Base-by-base conservation (phyloP, 805 yeast genomes). In the Saccharomycopsis fermentans region DNA sequence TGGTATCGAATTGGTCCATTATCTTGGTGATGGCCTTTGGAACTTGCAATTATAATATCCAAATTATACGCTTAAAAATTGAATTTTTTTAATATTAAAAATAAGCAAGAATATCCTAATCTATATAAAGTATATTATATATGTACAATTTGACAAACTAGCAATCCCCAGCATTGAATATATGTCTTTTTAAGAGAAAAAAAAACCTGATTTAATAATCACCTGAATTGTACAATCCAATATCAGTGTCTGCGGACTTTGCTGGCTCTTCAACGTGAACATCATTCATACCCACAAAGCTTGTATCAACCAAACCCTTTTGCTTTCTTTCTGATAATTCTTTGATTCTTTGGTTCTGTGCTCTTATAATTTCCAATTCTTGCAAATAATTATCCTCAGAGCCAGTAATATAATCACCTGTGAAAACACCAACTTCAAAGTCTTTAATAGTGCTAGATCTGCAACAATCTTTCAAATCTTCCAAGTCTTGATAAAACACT, bases 351-450 rank as follows among this genome's bases (percentile, higher is more conserved):
- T 83, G 87, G 70, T 90, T 90, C 67, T 79, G 79, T 16, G 92
- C 95, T 69, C 99, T 79, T 59, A 89, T 81, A 63, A 78, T 77
- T 72, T 91, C 98, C 63, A 94, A 79, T 69, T 87, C 91, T 63
- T 81, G 81, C 59, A 94, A 72, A 70, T 92, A 91, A 53, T 81
- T 81, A 67, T 87, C 86, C 71, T 90, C 96, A 52, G 84, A 86
- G 57, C 98, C 98, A n/a, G 99, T 94, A 61, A 92, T 84, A 71
- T 94, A 94, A 61, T 83, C 73, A 54, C 99, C 99, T 11, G 96
- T 94, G 72, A 94, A 94, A 14, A 94, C 99, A 70, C 99, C 99
- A 56, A 89, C 91, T 74, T 94, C 99, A 67, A 90, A 94, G 43
- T 84, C 80, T 27, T 76, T 74, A 60, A 87, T 75, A 16, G 67